Evolutionary conservation across 257 asterid species (phyloP).

Genomic region (Nemophila menziesii): DNA sequence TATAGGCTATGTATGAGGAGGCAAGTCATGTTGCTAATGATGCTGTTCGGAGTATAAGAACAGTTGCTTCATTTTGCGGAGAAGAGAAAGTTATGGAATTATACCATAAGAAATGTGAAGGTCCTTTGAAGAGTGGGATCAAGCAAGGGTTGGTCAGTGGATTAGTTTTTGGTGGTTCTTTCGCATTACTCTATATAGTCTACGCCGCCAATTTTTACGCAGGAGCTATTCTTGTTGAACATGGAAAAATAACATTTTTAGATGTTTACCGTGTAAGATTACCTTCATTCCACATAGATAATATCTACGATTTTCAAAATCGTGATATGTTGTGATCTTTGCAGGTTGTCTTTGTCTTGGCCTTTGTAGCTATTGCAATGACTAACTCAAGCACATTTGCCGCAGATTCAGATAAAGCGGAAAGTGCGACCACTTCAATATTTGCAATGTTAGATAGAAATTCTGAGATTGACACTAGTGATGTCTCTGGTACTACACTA

Average conservation of each 20-base stretch:
- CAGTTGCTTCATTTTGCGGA: slow-evolving; percentile 56
- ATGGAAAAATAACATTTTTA: slow-evolving; percentile 25
- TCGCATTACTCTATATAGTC: slow-evolving; percentile 28
- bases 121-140: slow-evolving; percentile 32
- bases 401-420: slow-evolving; percentile 50
- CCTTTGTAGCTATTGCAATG: slow-evolving; percentile 37
- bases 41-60: slow-evolving; percentile 58
- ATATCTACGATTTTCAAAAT: slow-evolving; percentile 28
- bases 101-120: slow-evolving; percentile 41
- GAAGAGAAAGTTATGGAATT: slow-evolving; percentile 48
- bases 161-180: slow-evolving; percentile 37
- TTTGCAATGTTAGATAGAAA: slow-evolving; percentile 41
- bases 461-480: slow-evolving; percentile 48
- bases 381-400: slow-evolving; percentile 53
- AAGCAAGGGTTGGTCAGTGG: slow-evolving; percentile 45
- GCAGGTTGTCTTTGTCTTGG: slow-evolving; percentile 54
- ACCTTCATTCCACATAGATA: slow-evolving; percentile 40
- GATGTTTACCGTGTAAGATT: slow-evolving; percentile 45
- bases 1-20: slow-evolving; percentile 55
- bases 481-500: slow-evolving; percentile 34
- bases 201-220: slow-evolving; percentile 46
- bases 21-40: slow-evolving; percentile 66
- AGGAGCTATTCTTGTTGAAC: slow-evolving; percentile 48
- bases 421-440: slow-evolving; percentile 40
- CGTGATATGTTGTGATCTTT: neutral